Conservation (phyloP, 2,329 filamentous ascomycete species). For the Xylaria sp. region DNA sequence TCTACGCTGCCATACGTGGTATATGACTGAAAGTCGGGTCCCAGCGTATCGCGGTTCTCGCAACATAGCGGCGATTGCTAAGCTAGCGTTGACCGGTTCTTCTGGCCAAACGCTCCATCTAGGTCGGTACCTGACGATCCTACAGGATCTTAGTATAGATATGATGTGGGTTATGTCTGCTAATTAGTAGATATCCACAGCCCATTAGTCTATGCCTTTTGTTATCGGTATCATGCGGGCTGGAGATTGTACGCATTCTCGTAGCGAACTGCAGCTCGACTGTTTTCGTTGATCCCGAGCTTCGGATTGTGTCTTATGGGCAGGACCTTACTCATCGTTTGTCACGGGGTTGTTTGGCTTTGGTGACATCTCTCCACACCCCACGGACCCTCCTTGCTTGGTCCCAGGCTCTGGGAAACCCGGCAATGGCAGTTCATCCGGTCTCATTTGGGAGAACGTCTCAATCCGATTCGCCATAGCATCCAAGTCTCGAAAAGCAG, state of each 20-base stretch:
- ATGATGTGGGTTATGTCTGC: not conserved
- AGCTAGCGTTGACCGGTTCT: not conserved
- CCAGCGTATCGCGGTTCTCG: not conserved
- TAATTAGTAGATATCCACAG: not conserved
- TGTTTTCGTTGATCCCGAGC: not conserved
- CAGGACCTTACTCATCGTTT: not conserved
- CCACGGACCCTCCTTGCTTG: not conserved
- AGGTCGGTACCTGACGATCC: conserved; percentile 6
- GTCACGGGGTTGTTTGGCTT: not conserved
- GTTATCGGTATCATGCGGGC: not conserved
- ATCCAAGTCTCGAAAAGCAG: not conserved
- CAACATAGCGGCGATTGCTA: not conserved
- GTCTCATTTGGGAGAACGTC: not conserved
- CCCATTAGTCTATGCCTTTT: not conserved
- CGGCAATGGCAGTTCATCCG: not conserved
- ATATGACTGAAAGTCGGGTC: not conserved
- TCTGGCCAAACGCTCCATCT: not conserved
- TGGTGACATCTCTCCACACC: not conserved
- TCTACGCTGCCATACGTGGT: not conserved
- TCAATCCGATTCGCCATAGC: not conserved
- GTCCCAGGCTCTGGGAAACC: not conserved
- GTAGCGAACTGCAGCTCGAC: not conserved
- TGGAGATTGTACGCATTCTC: not conserved
- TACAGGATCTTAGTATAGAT: not conserved
- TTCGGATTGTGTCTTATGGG: not conserved